A percentile compares a stretch with the other conserved stretches of the same genome.
phyloP scores from a whole-genome alignment of 140 eudicot species.

The Anethum foeniculum region DNA sequence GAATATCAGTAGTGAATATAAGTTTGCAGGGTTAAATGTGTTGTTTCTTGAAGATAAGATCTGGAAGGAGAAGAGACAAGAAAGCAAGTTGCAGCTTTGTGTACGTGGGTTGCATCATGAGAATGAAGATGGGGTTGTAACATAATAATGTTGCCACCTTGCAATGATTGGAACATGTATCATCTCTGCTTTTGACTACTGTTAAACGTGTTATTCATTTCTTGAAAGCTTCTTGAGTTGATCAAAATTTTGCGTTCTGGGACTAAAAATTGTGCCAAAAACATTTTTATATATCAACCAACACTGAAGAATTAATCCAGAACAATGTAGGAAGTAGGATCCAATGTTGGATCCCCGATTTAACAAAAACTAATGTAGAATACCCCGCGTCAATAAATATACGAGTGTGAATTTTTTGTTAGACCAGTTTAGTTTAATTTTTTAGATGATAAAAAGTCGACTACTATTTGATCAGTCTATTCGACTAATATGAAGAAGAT shows the following conservation, averaged over 20 bases:
- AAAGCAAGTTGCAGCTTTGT: background rate
- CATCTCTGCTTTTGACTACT: background rate
- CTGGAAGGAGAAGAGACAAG: background rate
- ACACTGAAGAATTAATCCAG: background rate
- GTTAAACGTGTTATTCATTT: background rate
- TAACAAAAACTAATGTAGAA: too few species aligned
- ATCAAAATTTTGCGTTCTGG: background rate
- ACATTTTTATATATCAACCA: background rate
- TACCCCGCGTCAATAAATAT: too few species aligned
- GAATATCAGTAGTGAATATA: background rate
- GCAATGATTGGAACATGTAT: background rate
- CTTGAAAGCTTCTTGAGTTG: background rate
- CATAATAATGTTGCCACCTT: background rate
- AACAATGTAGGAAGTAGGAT: background rate
- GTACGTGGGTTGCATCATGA: background rate
- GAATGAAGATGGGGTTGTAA: background rate
- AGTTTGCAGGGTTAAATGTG: background rate
- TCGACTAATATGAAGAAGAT: too few species aligned
- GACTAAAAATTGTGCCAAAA: background rate
- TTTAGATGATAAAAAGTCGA: too few species aligned
- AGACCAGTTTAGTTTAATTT: too few species aligned
- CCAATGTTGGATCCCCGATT: background rate
- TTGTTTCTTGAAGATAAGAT: background rate
- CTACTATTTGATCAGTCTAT: too few species aligned
- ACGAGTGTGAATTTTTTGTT: too few species aligned